These are phyloP conservation scores for Tubosaeta sp. DNA, from an alignment of 768 basidiomycete genomes.

Conservation along the genomic window DNA sequence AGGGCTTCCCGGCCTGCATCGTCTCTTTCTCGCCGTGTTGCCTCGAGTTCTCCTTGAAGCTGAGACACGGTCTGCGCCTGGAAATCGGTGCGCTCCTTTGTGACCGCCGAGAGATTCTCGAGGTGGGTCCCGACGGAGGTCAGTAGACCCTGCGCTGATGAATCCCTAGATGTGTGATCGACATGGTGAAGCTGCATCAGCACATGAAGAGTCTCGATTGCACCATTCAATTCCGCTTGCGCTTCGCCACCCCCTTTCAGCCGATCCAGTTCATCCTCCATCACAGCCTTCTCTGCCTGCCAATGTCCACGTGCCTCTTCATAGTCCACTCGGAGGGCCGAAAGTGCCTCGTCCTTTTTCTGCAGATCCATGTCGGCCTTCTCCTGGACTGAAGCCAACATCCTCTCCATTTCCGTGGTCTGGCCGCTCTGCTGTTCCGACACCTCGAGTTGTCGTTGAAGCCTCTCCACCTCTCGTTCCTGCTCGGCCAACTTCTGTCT, in stretches of 20 bases:
- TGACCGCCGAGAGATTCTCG: constrained; percentile 40
- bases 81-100: constrained; percentile 39
- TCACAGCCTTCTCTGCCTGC: constrained; percentile 44
- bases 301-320: constrained; percentile 46
- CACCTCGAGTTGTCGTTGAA: constrained; percentile 42
- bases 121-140: constrained; percentile 50
- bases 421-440: constrained; percentile 41
- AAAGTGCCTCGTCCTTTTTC: constrained; percentile 38
- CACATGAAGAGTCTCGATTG: constrained; percentile 41
- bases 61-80: constrained; percentile 49
- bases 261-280: constrained; percentile 51
- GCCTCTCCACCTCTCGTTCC: constrained; percentile 32
- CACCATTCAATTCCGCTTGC: constrained; percentile 49
- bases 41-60: constrained; percentile 54
- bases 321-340: constrained; percentile 36
- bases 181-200: constrained; percentile 58
- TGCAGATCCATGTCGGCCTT: constrained; percentile 36
- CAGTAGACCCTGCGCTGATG: constrained; percentile 46
- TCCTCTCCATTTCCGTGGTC: constrained; percentile 37
- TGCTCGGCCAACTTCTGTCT: constrained; percentile 35
- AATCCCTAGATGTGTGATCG: constrained; percentile 45
- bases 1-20: constrained; percentile 40
- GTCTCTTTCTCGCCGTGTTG: constrained; percentile 49
- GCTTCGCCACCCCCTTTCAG: constrained; percentile 37
- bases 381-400: constrained; percentile 33